Evolutionary conservation across 495 filamentous ascomycete genomes (phyloP), one percentile per base, ranked within the genome.

Genomic region (Penicillium mononematosum): DNA sequence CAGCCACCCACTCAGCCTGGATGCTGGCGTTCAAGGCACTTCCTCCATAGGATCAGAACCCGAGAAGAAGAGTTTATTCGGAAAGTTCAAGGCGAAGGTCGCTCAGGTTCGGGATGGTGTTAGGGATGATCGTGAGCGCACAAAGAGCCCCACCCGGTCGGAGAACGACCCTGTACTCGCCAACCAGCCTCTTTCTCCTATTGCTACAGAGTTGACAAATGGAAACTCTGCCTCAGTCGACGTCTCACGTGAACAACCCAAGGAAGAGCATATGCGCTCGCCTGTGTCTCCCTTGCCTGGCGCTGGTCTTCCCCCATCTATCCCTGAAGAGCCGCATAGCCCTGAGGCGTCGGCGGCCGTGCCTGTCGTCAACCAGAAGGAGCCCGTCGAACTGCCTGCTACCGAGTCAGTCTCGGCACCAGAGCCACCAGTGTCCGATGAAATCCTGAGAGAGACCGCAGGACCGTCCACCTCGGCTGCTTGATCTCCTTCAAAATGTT

Each of bases 61-160:
- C 20, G 81, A 85, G 67, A 79, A 80, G 58, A 89, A 84, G 58
- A 88, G 89, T n/a, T 79, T 91, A 5, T 80, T 95, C 47, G 86
- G 84, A 16, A 96, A 92, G 82, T 82, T 96, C 60, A 89, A 89
- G 66, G 87, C 85, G 59, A 96, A 94, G 72, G 84, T 94, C 41
- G 82, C 87, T 17, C 89, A 92, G 61, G 83, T 85, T 25, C 90
- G 86, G 57, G 87, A 91, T 58, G 84, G 81, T 9, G 79, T 72
- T 2, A 84, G 86, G 67, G 86, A 89, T 47, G 81, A 85, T 56
- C 78, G 79, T 44, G 78, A 81, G 45, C 67, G 82, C 16, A 76
- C 81, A 16, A 81, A 81, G 60, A 86, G 80, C 57, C 84, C 83
- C 11, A 75, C 72, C 11, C 69, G 61, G 5, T 70, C 66, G 0